Base-by-base conservation (phyloP, 192 early-diverging fungal genomes). In the Dissophora ornata region DNA sequence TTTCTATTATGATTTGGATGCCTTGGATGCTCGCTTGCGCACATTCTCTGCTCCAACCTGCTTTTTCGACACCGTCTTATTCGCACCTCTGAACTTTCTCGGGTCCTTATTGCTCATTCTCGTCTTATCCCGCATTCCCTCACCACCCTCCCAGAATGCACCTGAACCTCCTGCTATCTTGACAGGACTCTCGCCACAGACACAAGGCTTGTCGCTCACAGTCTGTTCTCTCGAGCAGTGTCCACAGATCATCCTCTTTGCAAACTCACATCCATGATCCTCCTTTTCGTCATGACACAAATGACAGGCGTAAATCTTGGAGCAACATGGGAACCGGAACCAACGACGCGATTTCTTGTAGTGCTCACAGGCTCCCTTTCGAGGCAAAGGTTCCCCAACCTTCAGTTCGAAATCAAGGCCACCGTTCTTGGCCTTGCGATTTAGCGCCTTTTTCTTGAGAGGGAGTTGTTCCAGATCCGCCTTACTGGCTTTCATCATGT, bases 291-390 rank as follows among this genome's bases (percentile, higher is more conserved):
- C 93, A 50, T 97, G 96, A 71, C 96, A 97, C 2, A 83, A 53
- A 74, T 94, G 94, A 60, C 96, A 97, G 0, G 94, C 85, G 64
- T 87, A 94, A 13, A 93, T 78, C 69, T 89, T 93, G 54, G 85
- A 86, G 67, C 96, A 97, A 84, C 96, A 97, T 1, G 94, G 90
- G 73, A 97, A 97, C 19, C 96, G 86, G 80, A 97, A 93, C 94
- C 94, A 97, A 22, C 96, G 85, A 41, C 89, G 89, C 21, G 92
- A 94, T 74, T 91, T 93, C n/a, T 85, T 70, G 74, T 94, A 97
- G 56, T 97, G 95, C 49, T 84, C 81, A 79, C 96, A 97, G 0
- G 91, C 80, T 2, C 96, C 95, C 52, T 91, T 88, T 38, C 91
- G 63, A 0, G 94, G 92, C 28, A 96, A 80, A 16, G 93, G 88